Evolutionary conservation across 2,329 filamentous ascomycete species (phyloP).

Genomic region (Tolypocladium paradoxum): DNA sequence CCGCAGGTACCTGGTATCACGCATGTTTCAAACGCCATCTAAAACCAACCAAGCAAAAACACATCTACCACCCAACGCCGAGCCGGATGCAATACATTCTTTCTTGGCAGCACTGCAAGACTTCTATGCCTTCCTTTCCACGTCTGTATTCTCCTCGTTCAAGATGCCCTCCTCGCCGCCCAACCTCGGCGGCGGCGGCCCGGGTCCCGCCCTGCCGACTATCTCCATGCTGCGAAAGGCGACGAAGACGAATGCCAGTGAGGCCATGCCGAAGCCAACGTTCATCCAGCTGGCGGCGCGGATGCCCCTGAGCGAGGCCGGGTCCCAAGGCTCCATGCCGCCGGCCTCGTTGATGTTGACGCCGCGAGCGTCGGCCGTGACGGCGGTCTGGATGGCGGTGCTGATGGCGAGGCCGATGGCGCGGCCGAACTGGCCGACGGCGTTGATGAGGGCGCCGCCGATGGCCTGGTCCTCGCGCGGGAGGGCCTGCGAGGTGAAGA

Average conservation of each 20-base stretch:
- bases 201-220: constrained; percentile 29
- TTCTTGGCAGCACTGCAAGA: neutral
- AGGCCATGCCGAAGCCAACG: constrained; percentile 33
- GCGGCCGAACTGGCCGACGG: constrained; percentile 53
- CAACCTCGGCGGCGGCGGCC: constrained; percentile 4
- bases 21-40: neutral
- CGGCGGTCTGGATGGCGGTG: constrained; percentile 53
- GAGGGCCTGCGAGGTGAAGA: constrained; percentile 54
- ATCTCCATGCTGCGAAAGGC: constrained; percentile 42
- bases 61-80: neutral
- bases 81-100: neutral
- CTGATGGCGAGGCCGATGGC: constrained; percentile 55
- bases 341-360: constrained; percentile 33
- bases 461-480: constrained; percentile 55
- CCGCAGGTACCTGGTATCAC: neutral
- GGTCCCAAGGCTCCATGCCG: constrained; percentile 30
- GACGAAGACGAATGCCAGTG: constrained; percentile 31
- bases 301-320: constrained; percentile 34
- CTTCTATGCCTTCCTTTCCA: neutral
- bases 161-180: neutral
- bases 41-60: neutral
- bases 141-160: neutral
- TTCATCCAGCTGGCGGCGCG: constrained; percentile 42
- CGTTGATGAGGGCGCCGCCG: constrained; percentile 58
- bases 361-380: constrained; percentile 39